These are phyloP conservation scores for Scleroderma bovista DNA, from an alignment of 768 basidiomycete species.

Conservation along the genomic window DNA sequence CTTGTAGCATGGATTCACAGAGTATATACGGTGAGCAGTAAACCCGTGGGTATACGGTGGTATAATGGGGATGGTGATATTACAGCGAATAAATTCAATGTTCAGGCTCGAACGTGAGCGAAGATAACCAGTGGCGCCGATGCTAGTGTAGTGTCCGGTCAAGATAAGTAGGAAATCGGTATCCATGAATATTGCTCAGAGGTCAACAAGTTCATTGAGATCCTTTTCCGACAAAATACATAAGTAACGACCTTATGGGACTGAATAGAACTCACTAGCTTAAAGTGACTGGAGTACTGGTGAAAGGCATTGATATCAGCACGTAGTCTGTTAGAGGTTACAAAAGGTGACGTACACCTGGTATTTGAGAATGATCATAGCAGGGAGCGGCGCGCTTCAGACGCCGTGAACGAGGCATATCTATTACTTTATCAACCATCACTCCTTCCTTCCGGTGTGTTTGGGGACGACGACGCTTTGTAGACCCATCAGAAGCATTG, in stretches of 20 bases:
- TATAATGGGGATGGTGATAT: no score
- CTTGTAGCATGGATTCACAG: no score
- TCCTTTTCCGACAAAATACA: conserved; percentile 10
- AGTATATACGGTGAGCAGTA: no score
- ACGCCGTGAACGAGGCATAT: background rate
- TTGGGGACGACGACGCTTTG: no score
- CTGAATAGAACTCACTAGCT: conserved; percentile 11
- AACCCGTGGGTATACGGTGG: no score
- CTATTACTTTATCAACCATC: background rate
- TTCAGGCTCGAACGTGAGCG: no score
- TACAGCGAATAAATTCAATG: no score
- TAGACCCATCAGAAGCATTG: no score
- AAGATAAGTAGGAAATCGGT: background rate
- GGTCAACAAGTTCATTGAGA: conserved; percentile 17
- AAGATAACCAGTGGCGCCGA: no score
- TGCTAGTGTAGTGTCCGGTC: no score
- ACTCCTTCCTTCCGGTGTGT: no score
- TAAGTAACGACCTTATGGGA: background rate
- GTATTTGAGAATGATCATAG: conserved; percentile 5
- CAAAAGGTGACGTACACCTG: conserved; percentile 8
- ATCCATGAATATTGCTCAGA: conserved; percentile 5
- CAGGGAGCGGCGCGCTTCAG: background rate
- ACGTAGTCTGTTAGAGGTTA: background rate
- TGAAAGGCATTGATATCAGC: background rate
- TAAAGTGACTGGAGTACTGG: conserved; percentile 22